Conservation (phyloP, 345 rosid species). For the Gossypium longicalyx region DNA sequence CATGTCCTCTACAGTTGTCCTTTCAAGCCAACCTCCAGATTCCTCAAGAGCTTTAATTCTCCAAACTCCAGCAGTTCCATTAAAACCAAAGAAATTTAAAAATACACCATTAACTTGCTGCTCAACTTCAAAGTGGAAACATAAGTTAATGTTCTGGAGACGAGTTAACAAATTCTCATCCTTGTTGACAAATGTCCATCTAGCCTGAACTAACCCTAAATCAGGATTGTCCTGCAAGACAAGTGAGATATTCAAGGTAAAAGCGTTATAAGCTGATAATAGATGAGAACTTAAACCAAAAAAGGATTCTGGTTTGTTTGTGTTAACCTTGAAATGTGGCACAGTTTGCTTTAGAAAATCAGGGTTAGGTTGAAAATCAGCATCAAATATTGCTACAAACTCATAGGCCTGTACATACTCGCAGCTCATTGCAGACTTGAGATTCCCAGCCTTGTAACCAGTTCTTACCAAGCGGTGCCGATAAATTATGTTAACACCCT, state of each 20-base stretch:
- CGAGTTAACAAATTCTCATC: conserved; percentile 83
- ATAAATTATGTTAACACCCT: conserved; percentile 66
- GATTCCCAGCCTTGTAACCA: conserved; percentile 90
- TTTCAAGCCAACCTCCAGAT: conserved; percentile 90
- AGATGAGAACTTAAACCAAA: neutral
- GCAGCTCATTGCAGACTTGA: conserved; percentile 79
- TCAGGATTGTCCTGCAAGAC: conserved; percentile 58
- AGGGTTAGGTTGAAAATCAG: conserved; percentile 77
- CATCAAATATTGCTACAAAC: conserved; percentile 85
- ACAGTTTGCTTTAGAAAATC: conserved; percentile 67
- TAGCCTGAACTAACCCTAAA: conserved; percentile 72
- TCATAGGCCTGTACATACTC: conserved; percentile 68
- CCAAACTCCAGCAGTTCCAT: conserved; percentile 93
- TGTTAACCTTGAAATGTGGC: conserved; percentile 76
- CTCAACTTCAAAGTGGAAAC: conserved; percentile 82
- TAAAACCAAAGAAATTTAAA: conserved; percentile 83
- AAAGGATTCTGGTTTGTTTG: neutral
- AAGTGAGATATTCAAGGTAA: neutral
- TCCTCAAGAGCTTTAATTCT: conserved; percentile 83
- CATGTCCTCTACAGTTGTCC: conserved; percentile 87
- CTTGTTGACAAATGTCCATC: conserved; percentile 85
- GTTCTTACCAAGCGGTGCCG: conserved; percentile 70
- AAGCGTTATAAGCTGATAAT: neutral
- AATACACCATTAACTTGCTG: conserved; percentile 78
- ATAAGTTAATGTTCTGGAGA: conserved; percentile 74